Conservation (phyloP, 805 yeast genomes). For the Saccharomycopsis sp. region DNA sequence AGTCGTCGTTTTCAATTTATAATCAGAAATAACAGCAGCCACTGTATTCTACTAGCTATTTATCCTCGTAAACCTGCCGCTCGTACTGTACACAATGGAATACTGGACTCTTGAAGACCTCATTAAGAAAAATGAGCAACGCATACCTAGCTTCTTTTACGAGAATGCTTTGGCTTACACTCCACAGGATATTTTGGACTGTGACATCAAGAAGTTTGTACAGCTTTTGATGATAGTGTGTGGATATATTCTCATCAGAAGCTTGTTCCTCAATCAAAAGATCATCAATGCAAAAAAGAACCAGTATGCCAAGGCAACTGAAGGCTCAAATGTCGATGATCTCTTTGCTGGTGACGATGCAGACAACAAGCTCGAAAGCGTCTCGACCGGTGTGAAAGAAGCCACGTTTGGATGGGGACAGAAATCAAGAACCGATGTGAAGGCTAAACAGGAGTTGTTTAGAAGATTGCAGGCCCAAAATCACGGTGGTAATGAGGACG, state of each 20-base stretch:
- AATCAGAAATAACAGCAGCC: neutral
- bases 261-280: slow-evolving; percentile 14
- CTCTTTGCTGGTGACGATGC: slow-evolving; percentile 8
- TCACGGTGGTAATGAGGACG: slow-evolving; percentile 8
- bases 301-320: neutral
- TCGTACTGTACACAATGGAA: neutral
- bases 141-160: slow-evolving; percentile 16
- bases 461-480: slow-evolving; percentile 1
- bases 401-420: slow-evolving; percentile 21
- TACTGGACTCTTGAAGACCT: neutral
- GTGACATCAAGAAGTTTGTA: slow-evolving; percentile 10
- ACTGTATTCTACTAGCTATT: neutral
- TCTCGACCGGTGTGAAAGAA: slow-evolving; percentile 11
- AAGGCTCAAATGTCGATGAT: slow-evolving; percentile 12
- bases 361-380: slow-evolving; percentile 6
- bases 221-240: slow-evolving; percentile 11
- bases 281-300: slow-evolving; percentile 10
- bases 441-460: slow-evolving; percentile 9
- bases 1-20: neutral
- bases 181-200: slow-evolving; percentile 15
- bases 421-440: slow-evolving; percentile 13
- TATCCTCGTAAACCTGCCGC: neutral
- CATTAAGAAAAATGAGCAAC: neutral
- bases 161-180: slow-evolving; percentile 4
- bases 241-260: slow-evolving; percentile 18